Percentiles rank a stretch among this genome's conserved stretches.
Conservation (phyloP, 169 alveolate species). For the Eimeria acervulina region DNA sequence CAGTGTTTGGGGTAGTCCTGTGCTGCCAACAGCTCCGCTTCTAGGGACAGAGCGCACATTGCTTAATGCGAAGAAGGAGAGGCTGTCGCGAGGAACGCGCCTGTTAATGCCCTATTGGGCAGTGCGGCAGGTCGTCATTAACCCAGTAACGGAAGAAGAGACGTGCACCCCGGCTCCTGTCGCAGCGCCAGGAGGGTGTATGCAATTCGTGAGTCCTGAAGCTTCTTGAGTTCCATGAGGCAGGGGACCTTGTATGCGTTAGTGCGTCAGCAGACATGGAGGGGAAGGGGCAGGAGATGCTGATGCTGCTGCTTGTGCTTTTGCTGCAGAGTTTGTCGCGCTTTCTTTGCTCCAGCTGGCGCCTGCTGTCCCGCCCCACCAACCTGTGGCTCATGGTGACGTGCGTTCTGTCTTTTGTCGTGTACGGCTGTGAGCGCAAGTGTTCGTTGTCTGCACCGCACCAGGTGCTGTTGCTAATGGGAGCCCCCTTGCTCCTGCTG, state of each 20-base stretch:
- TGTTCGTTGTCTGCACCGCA: neutral
- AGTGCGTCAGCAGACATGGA: neutral
- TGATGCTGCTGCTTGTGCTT: neutral
- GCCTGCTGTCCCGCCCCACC: slow-evolving; percentile 30
- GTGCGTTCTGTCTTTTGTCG: slow-evolving; percentile 26
- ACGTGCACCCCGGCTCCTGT: slow-evolving; percentile 37
- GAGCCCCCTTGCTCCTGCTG: slow-evolving; percentile 73
- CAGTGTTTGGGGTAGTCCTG: slow-evolving; percentile 37
- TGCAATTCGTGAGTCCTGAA: slow-evolving; percentile 18
- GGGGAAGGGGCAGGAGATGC: neutral
- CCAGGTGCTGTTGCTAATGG: slow-evolving; percentile 55
- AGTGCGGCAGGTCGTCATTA: slow-evolving; percentile 34
- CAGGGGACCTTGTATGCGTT: neutral
- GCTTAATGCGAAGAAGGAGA: slow-evolving; percentile 42
- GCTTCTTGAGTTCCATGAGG: neutral
- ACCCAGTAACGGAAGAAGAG: slow-evolving; percentile 50
- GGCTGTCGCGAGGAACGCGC: slow-evolving; percentile 48
- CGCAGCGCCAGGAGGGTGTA: slow-evolving; percentile 21
- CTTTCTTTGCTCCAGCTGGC: slow-evolving; percentile 28
- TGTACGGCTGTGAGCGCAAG: neutral
- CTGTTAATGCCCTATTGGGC: slow-evolving; percentile 54
- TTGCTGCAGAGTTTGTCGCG: slow-evolving; percentile 40
- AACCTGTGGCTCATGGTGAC: slow-evolving; percentile 43
- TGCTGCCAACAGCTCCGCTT: slow-evolving; percentile 35
- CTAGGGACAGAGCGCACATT: slow-evolving; percentile 37